Evolutionary conservation across 73 alveolate genomes (phyloP).

Genomic region (Uronychia binucleata): DNA sequence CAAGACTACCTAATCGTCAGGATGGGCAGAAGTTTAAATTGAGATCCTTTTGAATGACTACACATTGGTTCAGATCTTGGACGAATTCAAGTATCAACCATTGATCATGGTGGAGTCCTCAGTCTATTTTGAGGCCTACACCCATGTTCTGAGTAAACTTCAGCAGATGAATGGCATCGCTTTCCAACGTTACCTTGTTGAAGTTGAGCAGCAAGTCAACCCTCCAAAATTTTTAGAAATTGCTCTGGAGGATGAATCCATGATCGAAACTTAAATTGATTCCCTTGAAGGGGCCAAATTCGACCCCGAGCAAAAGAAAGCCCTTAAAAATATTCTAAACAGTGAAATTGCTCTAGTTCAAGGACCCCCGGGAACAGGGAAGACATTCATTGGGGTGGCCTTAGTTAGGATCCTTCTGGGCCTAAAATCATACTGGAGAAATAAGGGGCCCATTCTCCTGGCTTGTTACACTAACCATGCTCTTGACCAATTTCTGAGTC

Average conservation of each 20-base stretch:
- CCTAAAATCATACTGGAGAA: conserved; percentile 52
- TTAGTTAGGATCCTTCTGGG: conserved; percentile 65
- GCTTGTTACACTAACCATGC: conserved; percentile 93
- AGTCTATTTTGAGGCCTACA: conserved; percentile 62
- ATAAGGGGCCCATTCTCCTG: conserved; percentile 72
- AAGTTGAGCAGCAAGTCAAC: too few relatives aligned
- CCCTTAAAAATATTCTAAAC: conserved; percentile 64
- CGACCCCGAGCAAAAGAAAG: conserved; percentile 72
- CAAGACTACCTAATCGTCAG: not conserved
- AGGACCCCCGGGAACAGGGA: conserved; percentile 96
- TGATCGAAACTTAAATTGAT: not conserved
- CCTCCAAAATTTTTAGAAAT: not conserved
- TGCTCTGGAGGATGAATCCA: not conserved
- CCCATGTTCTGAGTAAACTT: conserved; percentile 49
- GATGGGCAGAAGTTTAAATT: not conserved
- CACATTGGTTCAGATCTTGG: not conserved
- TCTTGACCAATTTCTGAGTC: conserved; percentile 80
- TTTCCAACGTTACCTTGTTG: not conserved
- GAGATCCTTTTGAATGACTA: not conserved
- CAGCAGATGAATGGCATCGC: conserved; percentile 24
- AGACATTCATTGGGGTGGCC: conserved; percentile 82
- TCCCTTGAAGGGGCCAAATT: conserved; percentile 10
- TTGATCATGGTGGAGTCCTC: conserved; percentile 49
- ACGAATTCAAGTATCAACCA: not conserved
- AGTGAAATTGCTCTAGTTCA: conserved; percentile 78